Conservation (phyloP, 371 early-diverging fungal genomes). For the Mortierella sp. region DNA sequence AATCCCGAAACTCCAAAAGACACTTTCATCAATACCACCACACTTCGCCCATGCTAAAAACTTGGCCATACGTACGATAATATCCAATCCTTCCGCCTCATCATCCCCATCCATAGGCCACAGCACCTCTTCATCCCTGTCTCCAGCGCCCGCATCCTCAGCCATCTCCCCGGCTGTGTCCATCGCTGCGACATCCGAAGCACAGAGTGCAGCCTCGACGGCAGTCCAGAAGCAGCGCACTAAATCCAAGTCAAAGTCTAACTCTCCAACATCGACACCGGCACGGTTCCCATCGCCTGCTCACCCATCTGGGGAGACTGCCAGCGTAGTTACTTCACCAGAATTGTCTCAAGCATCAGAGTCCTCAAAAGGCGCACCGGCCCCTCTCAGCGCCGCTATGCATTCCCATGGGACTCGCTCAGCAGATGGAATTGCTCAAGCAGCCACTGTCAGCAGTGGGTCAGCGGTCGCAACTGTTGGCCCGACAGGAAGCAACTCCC, state of each 20-base stretch:
- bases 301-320: background rate
- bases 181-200: background rate
- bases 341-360: background rate
- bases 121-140: background rate
- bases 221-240: constrained; percentile 19
- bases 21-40: constrained; percentile 12
- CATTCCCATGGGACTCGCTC: constrained; percentile 23
- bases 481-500: background rate
- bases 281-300: constrained; percentile 27
- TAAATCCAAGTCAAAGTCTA: constrained; percentile 34
- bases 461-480: background rate
- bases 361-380: background rate
- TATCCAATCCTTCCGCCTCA: background rate
- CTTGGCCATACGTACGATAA: constrained; percentile 33
- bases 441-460: constrained; percentile 18
- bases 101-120: background rate
- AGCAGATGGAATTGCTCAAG: constrained; percentile 1
- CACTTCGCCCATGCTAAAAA: constrained; percentile 44
- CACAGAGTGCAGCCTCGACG: background rate
- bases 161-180: background rate
- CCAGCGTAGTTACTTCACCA: background rate
- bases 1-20: constrained; percentile 16
- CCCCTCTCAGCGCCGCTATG: background rate
- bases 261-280: constrained; percentile 26
- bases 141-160: constrained; percentile 2